Evolutionary conservation across 2,329 filamentous ascomycete genomes (phyloP).

Genomic region (Xylaria sp.): DNA sequence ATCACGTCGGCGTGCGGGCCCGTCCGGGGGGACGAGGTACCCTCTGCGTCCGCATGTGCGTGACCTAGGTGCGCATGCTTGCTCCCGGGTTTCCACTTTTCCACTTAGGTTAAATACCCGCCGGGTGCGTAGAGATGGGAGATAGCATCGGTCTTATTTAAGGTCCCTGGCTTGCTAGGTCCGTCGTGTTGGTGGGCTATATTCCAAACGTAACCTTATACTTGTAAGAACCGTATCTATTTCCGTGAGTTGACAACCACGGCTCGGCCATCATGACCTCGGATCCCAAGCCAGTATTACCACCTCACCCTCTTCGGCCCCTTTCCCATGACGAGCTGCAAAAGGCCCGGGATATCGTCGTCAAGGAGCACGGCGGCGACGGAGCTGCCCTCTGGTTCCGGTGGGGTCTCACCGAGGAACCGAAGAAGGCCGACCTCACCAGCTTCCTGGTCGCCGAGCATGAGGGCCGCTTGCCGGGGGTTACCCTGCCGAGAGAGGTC

Average conservation of each 20-base stretch:
- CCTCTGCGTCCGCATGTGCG: background rate
- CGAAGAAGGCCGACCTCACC: conserved; percentile 31
- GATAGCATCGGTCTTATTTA: background rate
- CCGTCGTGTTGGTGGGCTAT: background rate
- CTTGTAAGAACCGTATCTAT: background rate
- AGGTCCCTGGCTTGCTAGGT: background rate
- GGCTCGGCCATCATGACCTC: too few relatives aligned
- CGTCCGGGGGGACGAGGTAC: background rate
- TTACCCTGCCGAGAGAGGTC: conserved; percentile 43
- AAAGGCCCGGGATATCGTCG: conserved; percentile 31
- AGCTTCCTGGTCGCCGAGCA: conserved; percentile 36
- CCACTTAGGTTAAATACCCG: background rate
- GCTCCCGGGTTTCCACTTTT: background rate
- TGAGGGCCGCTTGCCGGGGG: conserved; percentile 26
- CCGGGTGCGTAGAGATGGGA: background rate
- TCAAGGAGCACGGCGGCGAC: conserved; percentile 30
- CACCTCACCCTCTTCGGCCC: conserved; percentile 35
- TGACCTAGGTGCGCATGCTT: background rate
- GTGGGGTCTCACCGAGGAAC: conserved; percentile 34
- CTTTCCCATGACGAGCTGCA: conserved; percentile 33
- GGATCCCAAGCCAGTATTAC: conserved; percentile 9
- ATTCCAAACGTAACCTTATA: background rate
- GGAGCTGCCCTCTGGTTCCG: conserved; percentile 32
- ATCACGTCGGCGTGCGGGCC: background rate
- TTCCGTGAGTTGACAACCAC: background rate